phyloP scores from a whole-genome alignment of 2,329 filamentous ascomycete species.

The Aspergillus carbonarius region DNA sequence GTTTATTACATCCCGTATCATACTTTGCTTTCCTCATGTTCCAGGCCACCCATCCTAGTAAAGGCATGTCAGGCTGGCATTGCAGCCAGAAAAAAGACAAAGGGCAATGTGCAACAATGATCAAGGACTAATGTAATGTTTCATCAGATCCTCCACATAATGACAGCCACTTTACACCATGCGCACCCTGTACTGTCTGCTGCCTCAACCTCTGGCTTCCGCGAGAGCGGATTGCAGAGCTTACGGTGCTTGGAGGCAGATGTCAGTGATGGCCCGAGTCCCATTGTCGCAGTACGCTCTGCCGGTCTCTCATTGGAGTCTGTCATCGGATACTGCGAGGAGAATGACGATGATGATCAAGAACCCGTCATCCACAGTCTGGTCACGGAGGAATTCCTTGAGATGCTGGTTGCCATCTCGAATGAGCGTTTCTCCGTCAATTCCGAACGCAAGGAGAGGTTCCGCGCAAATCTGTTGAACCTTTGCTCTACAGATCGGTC shows the following conservation, averaged over 20 bases:
- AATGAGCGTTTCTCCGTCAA: slow-evolving; percentile 59
- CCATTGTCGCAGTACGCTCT: slow-evolving; percentile 82
- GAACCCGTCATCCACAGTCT: slow-evolving; percentile 49
- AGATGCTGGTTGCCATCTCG: slow-evolving; percentile 64
- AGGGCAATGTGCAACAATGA: background rate
- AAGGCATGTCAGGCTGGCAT: background rate
- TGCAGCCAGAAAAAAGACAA: background rate
- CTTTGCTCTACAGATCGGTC: slow-evolving; percentile 16
- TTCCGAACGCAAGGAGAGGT: slow-evolving; percentile 40
- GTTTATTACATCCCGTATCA: no score
- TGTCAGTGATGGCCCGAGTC: slow-evolving; percentile 51
- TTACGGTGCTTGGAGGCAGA: slow-evolving; percentile 55
- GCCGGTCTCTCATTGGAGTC: slow-evolving; percentile 81
- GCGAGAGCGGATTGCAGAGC: slow-evolving; percentile 74
- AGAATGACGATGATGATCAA: slow-evolving; percentile 32
- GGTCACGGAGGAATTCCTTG: slow-evolving; percentile 68
- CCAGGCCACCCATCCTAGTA: background rate
- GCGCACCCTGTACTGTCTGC: slow-evolving; percentile 74
- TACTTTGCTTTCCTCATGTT: no score
- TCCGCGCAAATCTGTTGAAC: slow-evolving; percentile 31
- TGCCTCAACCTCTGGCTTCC: slow-evolving; percentile 78
- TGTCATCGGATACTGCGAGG: slow-evolving; percentile 62
- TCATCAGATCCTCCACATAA: slow-evolving; percentile 78
- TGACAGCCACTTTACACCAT: slow-evolving; percentile 71
- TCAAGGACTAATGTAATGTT: slow-evolving; percentile 24